Evolutionary conservation across 78 protist genomes (phyloP).

Genomic region (Dictyostelium purpureum): DNA sequence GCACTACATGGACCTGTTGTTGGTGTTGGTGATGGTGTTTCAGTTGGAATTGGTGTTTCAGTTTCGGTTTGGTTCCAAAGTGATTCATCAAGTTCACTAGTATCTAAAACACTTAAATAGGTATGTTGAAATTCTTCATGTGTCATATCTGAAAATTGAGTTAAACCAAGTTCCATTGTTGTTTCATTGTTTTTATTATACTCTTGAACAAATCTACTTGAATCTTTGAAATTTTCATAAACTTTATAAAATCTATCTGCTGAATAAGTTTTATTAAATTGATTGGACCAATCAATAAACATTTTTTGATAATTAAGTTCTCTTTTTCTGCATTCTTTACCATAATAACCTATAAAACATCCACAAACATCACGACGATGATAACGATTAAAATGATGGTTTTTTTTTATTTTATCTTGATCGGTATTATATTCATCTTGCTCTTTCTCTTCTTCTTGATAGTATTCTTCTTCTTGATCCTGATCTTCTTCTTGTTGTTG

Average conservation of each 20-base stretch:
- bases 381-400: too few species aligned
- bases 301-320: too few species aligned
- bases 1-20: not conserved
- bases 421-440: too few species aligned
- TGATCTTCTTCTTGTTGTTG: too few species aligned
- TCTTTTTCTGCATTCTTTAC: too few species aligned
- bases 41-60: not conserved
- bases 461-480: too few species aligned
- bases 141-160: not conserved
- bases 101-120: not conserved
- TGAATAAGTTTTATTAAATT: not conserved
- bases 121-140: conserved; percentile 2
- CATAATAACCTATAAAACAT: too few species aligned
- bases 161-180: not conserved
- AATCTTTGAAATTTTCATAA: not conserved
- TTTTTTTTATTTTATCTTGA: too few species aligned
- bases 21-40: not conserved
- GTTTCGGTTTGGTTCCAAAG: too few species aligned
- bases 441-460: too few species aligned
- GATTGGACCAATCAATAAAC: not conserved
- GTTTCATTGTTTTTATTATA: not conserved
- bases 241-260: not conserved
- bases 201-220: not conserved
- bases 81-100: not conserved
- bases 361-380: too few species aligned